Percentiles rank a stretch among this genome's conserved stretches.
Conservation (phyloP, 148 eudicot species). For the Amaranthus cruentus region DNA sequence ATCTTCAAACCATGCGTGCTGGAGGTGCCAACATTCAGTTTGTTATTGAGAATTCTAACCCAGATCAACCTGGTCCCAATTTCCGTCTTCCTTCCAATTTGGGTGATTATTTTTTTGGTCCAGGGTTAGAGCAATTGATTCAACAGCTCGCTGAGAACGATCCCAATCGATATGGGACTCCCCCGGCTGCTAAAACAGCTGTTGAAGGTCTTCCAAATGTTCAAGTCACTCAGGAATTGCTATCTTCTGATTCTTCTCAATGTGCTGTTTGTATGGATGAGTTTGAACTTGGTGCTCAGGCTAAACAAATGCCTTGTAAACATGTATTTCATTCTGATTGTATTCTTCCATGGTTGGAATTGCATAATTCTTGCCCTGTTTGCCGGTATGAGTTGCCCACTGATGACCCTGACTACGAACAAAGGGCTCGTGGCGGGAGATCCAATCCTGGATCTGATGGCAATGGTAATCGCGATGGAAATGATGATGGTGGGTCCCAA, state of each 20-base stretch:
- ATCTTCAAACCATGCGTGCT: slow-evolving; percentile 13
- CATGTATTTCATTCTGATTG: slow-evolving; percentile 50
- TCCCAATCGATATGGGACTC: slow-evolving; percentile 63
- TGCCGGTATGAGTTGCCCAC: slow-evolving; percentile 58
- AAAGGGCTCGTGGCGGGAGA: slow-evolving; percentile 19
- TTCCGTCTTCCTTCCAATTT: slow-evolving; percentile 38
- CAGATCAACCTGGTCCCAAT: slow-evolving; percentile 1
- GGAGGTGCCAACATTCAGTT: slow-evolving; percentile 41
- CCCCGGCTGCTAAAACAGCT: slow-evolving; percentile 57
- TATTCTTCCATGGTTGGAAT: slow-evolving; percentile 51
- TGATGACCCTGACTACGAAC: slow-evolving; percentile 48
- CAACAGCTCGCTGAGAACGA: slow-evolving; percentile 69
- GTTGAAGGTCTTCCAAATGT: slow-evolving; percentile 42
- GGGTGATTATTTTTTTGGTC: slow-evolving; percentile 67
- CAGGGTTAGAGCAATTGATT: slow-evolving; percentile 62
- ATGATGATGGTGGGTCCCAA: slow-evolving; percentile 21
- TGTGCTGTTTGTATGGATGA: slow-evolving; percentile 59
- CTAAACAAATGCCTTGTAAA: slow-evolving; percentile 54
- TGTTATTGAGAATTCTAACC: slow-evolving; percentile 27
- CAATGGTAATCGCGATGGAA: slow-evolving; percentile 8
- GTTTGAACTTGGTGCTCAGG: slow-evolving; percentile 37
- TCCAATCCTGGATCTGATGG: slow-evolving; percentile 10
- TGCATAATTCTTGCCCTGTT: slow-evolving; percentile 68
- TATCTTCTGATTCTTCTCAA: slow-evolving; percentile 35
- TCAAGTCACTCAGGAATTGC: slow-evolving; percentile 23